phyloP scores from a whole-genome alignment of 2,329 filamentous ascomycete genomes.

The Exophiala sp. region DNA sequence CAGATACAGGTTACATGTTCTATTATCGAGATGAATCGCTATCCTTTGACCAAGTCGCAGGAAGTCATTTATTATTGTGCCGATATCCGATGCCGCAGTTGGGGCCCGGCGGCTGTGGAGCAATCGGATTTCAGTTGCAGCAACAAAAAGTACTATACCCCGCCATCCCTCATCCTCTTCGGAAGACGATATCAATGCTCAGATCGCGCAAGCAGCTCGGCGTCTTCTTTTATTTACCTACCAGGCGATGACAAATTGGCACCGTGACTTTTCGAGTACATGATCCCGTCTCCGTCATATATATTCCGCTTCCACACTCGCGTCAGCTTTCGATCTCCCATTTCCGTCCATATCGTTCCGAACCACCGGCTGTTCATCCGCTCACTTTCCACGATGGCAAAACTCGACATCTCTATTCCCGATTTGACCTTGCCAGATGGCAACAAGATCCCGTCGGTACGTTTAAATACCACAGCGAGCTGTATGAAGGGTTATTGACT shows the following conservation, averaged over 20 bases:
- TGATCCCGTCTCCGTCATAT: constrained; percentile 6
- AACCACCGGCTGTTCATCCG: background rate
- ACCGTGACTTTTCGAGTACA: background rate
- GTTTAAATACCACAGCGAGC: background rate
- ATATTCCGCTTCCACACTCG: background rate
- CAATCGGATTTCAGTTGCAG: too few relatives aligned
- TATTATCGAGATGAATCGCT: too few relatives aligned
- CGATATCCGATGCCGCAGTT: too few relatives aligned
- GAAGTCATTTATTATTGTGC: too few relatives aligned
- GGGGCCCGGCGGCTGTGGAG: too few relatives aligned
- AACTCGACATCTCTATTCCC: constrained; percentile 27
- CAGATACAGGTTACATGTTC: too few relatives aligned
- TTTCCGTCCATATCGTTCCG: background rate
- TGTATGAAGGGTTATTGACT: background rate
- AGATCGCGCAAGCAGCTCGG: too few relatives aligned
- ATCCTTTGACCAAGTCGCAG: too few relatives aligned
- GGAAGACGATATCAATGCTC: too few relatives aligned
- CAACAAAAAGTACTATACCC: too few relatives aligned
- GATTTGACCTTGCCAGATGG: constrained; percentile 27
- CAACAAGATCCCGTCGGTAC: constrained; percentile 27
- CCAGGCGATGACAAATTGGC: background rate
- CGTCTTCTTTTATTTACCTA: too few relatives aligned
- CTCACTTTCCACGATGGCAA: constrained; percentile 24
- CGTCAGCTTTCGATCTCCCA: background rate
- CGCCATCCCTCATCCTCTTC: too few relatives aligned